Base-by-base conservation (phyloP, 768 basidiomycete species). In the Mycena latifolia region DNA sequence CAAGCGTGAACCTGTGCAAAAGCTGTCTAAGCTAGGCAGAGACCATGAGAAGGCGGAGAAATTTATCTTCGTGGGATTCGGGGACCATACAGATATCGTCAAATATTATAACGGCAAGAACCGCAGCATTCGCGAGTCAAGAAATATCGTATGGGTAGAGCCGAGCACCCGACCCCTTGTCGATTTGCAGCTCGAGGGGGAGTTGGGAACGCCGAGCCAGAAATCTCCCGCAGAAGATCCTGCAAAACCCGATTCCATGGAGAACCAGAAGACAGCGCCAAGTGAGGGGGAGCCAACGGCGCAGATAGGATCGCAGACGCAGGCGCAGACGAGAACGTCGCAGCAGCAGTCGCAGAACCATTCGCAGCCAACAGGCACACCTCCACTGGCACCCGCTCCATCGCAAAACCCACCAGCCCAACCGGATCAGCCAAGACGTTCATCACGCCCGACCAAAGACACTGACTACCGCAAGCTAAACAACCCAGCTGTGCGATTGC, bases 121-220 rank as follows among this genome's bases (percentile, higher is more conserved):
- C 6, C 56, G 51, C 25, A 31, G 15, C 39, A 56, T 66, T 28
- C 53, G 59, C 20, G 65, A 66, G 54, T 59, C 65, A 18, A 31
- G 58, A 27, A 66, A 56, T 18, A 46, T 55, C 33, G 59, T 66
- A 50, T 66, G 52, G 53, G 52, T 28, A 2, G 25, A 28, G 58
- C 58, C 65, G 58, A 66, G 58, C 57, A 25, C 51, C 52, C 45
- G 14, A 15, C 22, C 45, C 45, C 24, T 25, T 7, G 45, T 46
- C 45, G 60, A 66, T 61, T 24, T 62, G 55, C 66, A 57, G 66
- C 66, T 67, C 55, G 66, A 62, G 66, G 66, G 66, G 60, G 55
- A 62, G 64, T 15, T 46, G 45, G 45, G 45, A 25, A 46, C 7
- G 45, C 45, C 45, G 46, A 66, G 59, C 65, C n/a, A 35, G 58